These are phyloP conservation scores for Myriosclerotinia scirpicola DNA, from an alignment of 2,329 filamentous ascomycete genomes.

Conservation along the genomic window DNA sequence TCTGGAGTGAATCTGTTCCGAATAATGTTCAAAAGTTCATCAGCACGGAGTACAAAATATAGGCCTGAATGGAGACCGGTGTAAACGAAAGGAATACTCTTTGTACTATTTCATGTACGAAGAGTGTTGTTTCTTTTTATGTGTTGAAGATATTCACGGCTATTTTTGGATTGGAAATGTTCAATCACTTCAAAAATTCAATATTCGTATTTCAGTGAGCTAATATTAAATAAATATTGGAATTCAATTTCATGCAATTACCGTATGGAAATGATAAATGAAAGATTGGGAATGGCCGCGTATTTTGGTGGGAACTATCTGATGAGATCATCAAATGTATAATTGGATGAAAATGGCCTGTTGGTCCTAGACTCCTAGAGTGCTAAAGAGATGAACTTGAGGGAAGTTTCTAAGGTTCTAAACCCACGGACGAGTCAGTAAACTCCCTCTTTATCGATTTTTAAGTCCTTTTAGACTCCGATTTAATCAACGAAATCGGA, in stretches of 20 bases:
- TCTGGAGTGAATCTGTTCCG: conserved; percentile 5
- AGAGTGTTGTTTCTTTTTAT: background rate
- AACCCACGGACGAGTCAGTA: too few relatives aligned
- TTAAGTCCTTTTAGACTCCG: too few relatives aligned
- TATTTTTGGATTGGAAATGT: background rate
- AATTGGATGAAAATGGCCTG: background rate
- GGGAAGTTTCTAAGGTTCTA: background rate
- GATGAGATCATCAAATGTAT: conserved; percentile 8
- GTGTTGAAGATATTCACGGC: conserved; percentile 3
- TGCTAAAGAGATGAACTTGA: background rate
- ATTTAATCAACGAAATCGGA: too few relatives aligned
- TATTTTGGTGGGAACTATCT: background rate
- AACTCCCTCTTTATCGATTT: too few relatives aligned
- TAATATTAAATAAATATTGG: conserved; percentile 14
- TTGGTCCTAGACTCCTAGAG: background rate
- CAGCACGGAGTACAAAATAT: background rate
- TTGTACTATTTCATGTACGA: background rate
- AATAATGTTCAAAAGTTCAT: background rate
- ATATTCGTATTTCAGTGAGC: background rate
- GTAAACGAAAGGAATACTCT: conserved; percentile 9
- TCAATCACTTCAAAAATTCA: background rate
- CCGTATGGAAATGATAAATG: background rate
- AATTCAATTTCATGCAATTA: conserved; percentile 10
- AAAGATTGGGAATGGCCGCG: background rate
- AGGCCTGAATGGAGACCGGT: background rate